These are phyloP conservation scores for Raphanus raphanistrum DNA, from an alignment of 345 rosid species.

Conservation along the genomic window DNA sequence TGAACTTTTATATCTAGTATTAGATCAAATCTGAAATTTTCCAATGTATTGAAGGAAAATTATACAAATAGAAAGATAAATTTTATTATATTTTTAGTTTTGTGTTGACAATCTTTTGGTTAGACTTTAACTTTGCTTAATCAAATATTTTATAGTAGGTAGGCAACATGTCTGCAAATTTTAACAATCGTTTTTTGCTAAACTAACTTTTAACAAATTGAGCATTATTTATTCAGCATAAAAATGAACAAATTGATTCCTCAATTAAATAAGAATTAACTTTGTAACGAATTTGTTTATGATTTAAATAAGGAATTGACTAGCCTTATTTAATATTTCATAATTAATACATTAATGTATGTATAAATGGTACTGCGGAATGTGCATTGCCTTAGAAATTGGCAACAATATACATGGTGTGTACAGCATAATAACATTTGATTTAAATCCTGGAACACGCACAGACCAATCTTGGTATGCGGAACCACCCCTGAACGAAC, in stretches of 20 bases:
- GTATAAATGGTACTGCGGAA: not conserved
- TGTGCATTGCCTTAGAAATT: not conserved
- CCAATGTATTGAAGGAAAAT: too few species aligned
- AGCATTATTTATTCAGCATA: not conserved
- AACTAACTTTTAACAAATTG: not conserved
- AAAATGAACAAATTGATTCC: not conserved
- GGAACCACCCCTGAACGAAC: not conserved
- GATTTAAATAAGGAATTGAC: not conserved
- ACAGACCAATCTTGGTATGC: not conserved
- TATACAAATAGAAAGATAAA: too few species aligned
- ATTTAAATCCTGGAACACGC: too few species aligned
- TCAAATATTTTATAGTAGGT: too few species aligned
- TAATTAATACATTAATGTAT: not conserved
- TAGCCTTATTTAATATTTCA: not conserved
- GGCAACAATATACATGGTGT: conserved; percentile 6
- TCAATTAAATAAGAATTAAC: conserved; percentile 3
- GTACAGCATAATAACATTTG: not conserved
- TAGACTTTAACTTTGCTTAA: too few species aligned
- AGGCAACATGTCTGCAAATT: not conserved
- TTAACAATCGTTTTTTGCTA: too few species aligned
- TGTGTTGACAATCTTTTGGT: not conserved
- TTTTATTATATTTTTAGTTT: not conserved
- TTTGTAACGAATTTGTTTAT: not conserved
- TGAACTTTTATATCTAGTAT: not conserved
- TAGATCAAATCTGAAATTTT: not conserved